A percentile compares a stretch with the other conserved stretches of the same genome.
Conservation (phyloP, 805 yeast species). For the Nakazawaea populi region DNA sequence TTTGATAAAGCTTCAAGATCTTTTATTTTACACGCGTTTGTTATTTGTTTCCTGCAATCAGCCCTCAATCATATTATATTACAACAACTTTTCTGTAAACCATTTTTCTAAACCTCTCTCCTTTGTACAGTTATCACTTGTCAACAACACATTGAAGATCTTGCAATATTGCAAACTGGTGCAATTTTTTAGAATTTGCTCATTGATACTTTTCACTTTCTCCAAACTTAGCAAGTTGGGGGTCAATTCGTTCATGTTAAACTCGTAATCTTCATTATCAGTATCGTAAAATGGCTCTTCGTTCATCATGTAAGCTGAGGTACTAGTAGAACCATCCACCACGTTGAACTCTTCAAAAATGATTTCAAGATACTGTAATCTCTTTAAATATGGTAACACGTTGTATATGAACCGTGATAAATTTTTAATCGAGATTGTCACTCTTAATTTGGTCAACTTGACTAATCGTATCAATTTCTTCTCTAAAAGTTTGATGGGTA, state of each 20-base stretch:
- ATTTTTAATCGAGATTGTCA: conserved; percentile 13
- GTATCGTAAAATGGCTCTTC: conserved; percentile 1
- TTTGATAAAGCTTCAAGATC: too few species aligned
- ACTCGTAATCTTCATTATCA: conserved; percentile 7
- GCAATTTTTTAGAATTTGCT: not conserved
- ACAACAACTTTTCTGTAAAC: conserved; percentile 16
- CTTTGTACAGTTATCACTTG: conserved; percentile 12
- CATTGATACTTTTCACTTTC: conserved; percentile 7
- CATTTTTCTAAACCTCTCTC: conserved; percentile 19
- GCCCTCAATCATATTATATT: too few species aligned
- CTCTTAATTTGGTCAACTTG: conserved; percentile 14
- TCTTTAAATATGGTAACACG: conserved; percentile 4
- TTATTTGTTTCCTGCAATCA: too few species aligned
- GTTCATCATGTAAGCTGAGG: conserved; percentile 3
- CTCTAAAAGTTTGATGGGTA: conserved; percentile 9
- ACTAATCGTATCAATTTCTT: conserved; percentile 11
- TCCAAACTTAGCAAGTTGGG: conserved; percentile 4
- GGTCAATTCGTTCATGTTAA: conserved; percentile 7
- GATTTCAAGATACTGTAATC: conserved; percentile 16
- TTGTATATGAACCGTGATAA: conserved; percentile 7
- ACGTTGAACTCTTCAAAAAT: conserved; percentile 15
- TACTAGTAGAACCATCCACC: not conserved
- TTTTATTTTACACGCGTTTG: too few species aligned
- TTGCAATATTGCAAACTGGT: conserved; percentile 14
- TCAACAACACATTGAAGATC: conserved; percentile 14